A percentile compares a stretch with the other conserved stretches of the same genome.
phyloP scores from a whole-genome alignment of 257 asterid species.

The Nicotiana sylvestris region DNA sequence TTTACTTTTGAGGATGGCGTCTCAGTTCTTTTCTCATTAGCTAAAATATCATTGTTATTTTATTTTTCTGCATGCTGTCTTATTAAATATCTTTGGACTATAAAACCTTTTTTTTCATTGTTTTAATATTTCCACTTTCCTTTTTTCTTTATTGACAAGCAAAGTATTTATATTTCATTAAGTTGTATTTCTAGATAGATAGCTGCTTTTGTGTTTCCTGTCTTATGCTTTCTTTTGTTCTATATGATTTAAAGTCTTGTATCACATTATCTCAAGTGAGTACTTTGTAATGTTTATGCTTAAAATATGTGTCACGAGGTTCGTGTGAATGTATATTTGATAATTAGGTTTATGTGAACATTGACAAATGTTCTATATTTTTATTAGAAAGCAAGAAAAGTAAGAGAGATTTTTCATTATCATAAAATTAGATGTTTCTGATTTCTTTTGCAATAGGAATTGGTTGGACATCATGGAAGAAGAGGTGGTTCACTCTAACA shows the following conservation, averaged over 20 bases:
- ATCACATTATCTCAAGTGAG: too few species aligned
- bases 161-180: background rate
- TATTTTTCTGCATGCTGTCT: background rate
- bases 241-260: background rate
- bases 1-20: background rate
- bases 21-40: background rate
- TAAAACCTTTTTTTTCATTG: background rate
- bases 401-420: background rate
- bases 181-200: background rate
- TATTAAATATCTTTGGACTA: too few species aligned
- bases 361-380: background rate
- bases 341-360: background rate
- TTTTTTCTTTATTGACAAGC: background rate
- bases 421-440: background rate
- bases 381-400: background rate
- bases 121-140: background rate
- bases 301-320: background rate
- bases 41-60: too few species aligned
- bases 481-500: slow-evolving; percentile 94
- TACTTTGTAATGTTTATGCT: background rate
- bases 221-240: background rate
- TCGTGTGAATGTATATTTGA: background rate
- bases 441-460: slow-evolving; percentile 44
- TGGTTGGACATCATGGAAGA: slow-evolving; percentile 99
- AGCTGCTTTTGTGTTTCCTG: too few species aligned